Percentiles rank a stretch among this genome's conserved stretches.
Evolutionary conservation across 139 green algal genomes (phyloP).

Genomic region (Micractinium sp.): DNA sequence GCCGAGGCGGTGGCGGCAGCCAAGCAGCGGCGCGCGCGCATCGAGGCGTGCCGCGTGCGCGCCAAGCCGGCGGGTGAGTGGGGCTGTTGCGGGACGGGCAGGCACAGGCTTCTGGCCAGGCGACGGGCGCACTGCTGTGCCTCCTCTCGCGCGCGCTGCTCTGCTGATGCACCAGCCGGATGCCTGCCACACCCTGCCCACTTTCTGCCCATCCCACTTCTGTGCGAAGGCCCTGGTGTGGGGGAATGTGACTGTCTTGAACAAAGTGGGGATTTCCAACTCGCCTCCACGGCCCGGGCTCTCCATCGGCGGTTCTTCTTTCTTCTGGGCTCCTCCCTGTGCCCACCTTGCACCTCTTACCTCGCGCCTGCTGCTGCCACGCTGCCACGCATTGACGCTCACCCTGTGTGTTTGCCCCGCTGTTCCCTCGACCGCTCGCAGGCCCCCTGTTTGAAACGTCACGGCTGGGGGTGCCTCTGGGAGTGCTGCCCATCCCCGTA

Average conservation of each 20-base stretch:
- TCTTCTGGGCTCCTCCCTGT: neutral
- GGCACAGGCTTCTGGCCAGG: neutral
- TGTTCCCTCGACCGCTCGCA: neutral
- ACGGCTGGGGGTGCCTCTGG: neutral
- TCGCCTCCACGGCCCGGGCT: too few species aligned
- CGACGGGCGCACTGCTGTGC: too few species aligned
- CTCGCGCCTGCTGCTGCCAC: neutral
- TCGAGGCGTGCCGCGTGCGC: constrained; percentile 12
- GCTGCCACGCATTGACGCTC: neutral
- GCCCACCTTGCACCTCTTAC: neutral
- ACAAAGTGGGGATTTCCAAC: too few species aligned
- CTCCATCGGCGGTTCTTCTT: too few species aligned
- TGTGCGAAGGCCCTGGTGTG: too few species aligned
- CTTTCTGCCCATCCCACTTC: too few species aligned
- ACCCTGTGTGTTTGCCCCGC: neutral
- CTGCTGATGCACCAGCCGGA: too few species aligned
- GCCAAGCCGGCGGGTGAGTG: neutral
- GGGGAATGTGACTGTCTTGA: too few species aligned
- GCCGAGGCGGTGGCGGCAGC: constrained; percentile 45
- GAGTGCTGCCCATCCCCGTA: neutral
- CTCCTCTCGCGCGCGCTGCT: too few species aligned
- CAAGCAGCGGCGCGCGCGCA: neutral
- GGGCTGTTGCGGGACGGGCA: neutral
- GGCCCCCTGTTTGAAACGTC: neutral
- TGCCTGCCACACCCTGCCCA: too few species aligned